Percentiles rank a stretch among this genome's conserved stretches.
Conservation (phyloP, 257 asterid genomes). For the Lycium barbarum region DNA sequence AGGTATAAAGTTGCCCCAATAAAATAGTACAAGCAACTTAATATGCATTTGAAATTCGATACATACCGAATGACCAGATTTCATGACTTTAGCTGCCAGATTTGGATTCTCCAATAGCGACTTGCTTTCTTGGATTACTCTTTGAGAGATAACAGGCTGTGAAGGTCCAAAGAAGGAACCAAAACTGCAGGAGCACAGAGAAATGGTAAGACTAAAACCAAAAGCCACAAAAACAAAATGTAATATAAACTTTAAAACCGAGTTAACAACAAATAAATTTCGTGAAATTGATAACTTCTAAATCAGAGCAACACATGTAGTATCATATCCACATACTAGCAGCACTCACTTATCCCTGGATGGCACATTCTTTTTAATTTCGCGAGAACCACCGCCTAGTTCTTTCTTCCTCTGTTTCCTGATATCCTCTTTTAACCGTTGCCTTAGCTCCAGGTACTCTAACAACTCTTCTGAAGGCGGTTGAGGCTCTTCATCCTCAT, state of each 20-base stretch:
- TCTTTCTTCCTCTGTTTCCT: conserved; percentile 79
- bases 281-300: not conserved
- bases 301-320: not conserved
- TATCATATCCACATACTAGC: not conserved
- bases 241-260: not conserved
- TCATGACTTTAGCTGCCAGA: conserved; percentile 65
- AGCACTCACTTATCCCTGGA: conserved; percentile 74
- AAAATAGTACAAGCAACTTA: not conserved
- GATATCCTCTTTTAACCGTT: conserved; percentile 63
- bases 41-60: conserved; percentile 19
- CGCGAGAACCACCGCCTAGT: conserved; percentile 62
- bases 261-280: not conserved
- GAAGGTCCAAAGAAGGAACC: conserved; percentile 99
- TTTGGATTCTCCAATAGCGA: conserved; percentile 83
- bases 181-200: conserved; percentile 55
- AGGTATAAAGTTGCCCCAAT: not conserved
- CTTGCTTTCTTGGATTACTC: conserved; percentile 98
- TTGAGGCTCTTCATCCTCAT: conserved; percentile 61
- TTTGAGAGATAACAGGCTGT: conserved; percentile 86
- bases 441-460: conserved; percentile 78
- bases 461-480: conserved; percentile 74
- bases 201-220: conserved; percentile 7
- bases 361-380: conserved; percentile 35
- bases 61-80: conserved; percentile 54
- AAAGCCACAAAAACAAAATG: not conserved